Evolutionary conservation across 441 rosid species (phyloP).

Genomic region (Pelargonium australe): DNA sequence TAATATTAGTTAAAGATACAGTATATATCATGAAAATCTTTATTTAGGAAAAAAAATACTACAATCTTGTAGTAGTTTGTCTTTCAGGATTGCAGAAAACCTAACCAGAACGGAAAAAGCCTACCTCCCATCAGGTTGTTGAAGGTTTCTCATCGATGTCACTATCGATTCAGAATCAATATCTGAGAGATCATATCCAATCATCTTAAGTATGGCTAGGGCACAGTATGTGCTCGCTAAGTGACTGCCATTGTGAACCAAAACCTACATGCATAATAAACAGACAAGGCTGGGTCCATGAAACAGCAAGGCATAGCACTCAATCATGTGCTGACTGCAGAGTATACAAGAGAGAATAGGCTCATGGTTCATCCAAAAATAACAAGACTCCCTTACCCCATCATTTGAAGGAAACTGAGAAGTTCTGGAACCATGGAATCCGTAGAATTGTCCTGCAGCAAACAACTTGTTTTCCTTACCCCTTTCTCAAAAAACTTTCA

Average conservation of each 20-base stretch:
- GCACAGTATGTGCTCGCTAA: conserved; percentile 91
- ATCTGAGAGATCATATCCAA: conserved; percentile 55
- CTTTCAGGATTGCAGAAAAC: neutral
- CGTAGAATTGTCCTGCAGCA: conserved; percentile 69
- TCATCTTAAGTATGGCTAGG: conserved; percentile 60
- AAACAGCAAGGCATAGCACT: conserved; percentile 14
- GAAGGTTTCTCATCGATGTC: conserved; percentile 74
- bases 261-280: conserved; percentile 40
- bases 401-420: conserved; percentile 55
- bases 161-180: conserved; percentile 43
- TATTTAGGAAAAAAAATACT: neutral
- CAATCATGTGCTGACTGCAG: conserved; percentile 1
- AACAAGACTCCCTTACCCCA: conserved; percentile 36
- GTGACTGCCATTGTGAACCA: conserved; percentile 52
- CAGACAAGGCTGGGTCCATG: conserved; percentile 8
- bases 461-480: neutral
- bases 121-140: conserved; percentile 88
- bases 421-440: conserved; percentile 76
- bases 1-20: neutral
- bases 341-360: neutral
- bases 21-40: neutral
- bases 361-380: neutral
- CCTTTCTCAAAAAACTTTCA: neutral
- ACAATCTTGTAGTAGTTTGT: too few species aligned
- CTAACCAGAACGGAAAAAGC: conserved; percentile 9